Evolutionary conservation across 2,329 filamentous ascomycete genomes (phyloP), one percentile per base, ranked within the genome.

Genomic region (Calonectria hawksworthii): DNA sequence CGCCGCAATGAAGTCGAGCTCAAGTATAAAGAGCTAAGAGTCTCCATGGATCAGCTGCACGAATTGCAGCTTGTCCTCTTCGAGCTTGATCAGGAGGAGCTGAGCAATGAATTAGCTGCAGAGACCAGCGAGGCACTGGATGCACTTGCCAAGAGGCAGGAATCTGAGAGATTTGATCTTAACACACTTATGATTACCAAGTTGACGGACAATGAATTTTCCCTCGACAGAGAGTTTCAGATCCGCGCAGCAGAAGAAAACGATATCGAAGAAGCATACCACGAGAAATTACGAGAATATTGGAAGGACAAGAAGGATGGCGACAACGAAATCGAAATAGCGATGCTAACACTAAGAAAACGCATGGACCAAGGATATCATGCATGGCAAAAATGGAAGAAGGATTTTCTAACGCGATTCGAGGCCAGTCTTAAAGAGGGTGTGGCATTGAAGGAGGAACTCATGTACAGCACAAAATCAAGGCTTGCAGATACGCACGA

Each of bases 201-300:
- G 61, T 72, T 89, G 9, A 72, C 76, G 3, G 81, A 83, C 2
- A 82, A 82, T 28, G 85, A 89, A 75, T 70, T 76, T 0, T 71
- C 74, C 3, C 83, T 89, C 68, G 74, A 84, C 7, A 75, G 77
- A 8, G 89, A 91, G 44, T 88, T 88, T 75, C 80, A 80, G 8
- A 74, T 80, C 5, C 87, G 89, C 0, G 82, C 86, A 0, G 79
- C 78, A 1, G 82, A 85, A 54, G 90, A 91, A 78, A 80, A 80
- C 13, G 80, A 78, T 9, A 82, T 89, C 8, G 88, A 91, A 75
- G 83, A 85, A 5, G 80, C 85, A 38, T 91, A 91, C 76, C 78
- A 84, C 0, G 74, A 77, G 18, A 80, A 84, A 50, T 83, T 91
- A 10, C 64, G 75, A 21, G 77, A 68, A 0, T 89, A 86, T 76